Evolutionary conservation across 2,329 filamentous ascomycete genomes (phyloP).

Genomic region (Myriosclerotinia curreyana): DNA sequence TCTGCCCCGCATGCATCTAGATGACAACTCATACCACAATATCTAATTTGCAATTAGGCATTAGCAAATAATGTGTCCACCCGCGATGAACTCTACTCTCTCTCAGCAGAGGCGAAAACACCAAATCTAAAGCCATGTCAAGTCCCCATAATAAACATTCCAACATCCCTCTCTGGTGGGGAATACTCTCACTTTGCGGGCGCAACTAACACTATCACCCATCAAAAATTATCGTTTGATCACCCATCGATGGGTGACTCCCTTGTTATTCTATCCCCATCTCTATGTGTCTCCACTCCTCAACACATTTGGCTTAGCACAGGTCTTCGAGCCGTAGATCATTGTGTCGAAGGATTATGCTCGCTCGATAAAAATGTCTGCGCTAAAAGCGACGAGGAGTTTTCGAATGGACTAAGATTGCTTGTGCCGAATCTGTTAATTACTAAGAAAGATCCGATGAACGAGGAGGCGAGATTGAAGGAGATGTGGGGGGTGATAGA

Average conservation of each 20-base stretch:
- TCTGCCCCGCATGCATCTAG: not conserved
- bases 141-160: slow-evolving; percentile 43
- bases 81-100: slow-evolving; percentile 25
- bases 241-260: slow-evolving; percentile 45
- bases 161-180: slow-evolving; percentile 44
- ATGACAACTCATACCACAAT: not conserved
- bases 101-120: slow-evolving; percentile 22
- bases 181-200: slow-evolving; percentile 44
- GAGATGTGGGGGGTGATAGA: slow-evolving; percentile 47
- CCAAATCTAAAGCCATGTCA: slow-evolving; percentile 26
- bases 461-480: slow-evolving; percentile 27
- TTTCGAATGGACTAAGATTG: slow-evolving; percentile 28
- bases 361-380: slow-evolving; percentile 37
- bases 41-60: slow-evolving; percentile 24
- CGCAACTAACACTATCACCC: slow-evolving; percentile 39
- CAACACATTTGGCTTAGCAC: slow-evolving; percentile 55
- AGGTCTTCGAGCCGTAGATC: slow-evolving; percentile 55
- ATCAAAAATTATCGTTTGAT: slow-evolving; percentile 33
- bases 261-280: slow-evolving; percentile 56
- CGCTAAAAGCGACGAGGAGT: slow-evolving; percentile 26
- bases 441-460: slow-evolving; percentile 28
- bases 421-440: slow-evolving; percentile 33
- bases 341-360: slow-evolving; percentile 56
- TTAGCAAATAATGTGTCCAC: slow-evolving; percentile 31
- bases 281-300: slow-evolving; percentile 51